Evolutionary conservation across 352 stramenopile species (phyloP).

Genomic region (Albugo candida): DNA sequence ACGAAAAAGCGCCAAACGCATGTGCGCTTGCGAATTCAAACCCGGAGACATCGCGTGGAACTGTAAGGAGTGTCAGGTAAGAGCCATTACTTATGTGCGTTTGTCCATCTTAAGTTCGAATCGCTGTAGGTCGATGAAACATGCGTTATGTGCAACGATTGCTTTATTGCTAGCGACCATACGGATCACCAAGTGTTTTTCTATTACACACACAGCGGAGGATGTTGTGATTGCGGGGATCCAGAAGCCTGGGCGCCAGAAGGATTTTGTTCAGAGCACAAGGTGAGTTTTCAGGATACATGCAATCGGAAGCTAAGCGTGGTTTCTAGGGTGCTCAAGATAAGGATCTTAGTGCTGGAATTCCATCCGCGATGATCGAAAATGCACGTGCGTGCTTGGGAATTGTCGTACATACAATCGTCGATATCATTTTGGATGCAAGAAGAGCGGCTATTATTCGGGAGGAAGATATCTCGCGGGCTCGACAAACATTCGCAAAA

Average conservation of each 20-base stretch:
- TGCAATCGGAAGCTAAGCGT: neutral
- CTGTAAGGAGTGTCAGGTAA: conserved; percentile 77
- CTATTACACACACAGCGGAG: conserved; percentile 87
- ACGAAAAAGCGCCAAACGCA: conserved; percentile 29
- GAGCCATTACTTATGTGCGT: conserved; percentile 7
- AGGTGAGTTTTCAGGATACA: conserved; percentile 15
- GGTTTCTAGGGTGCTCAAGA: conserved; percentile 46
- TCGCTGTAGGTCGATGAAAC: conserved; percentile 81
- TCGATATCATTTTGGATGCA: conserved; percentile 41
- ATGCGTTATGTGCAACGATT: conserved; percentile 96
- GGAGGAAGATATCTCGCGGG: conserved; percentile 23
- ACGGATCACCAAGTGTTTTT: conserved; percentile 88
- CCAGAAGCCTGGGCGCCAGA: conserved; percentile 88
- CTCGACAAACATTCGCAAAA: conserved; percentile 22
- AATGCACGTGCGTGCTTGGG: conserved; percentile 38
- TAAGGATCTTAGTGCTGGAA: conserved; percentile 31
- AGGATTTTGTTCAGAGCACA: conserved; percentile 90
- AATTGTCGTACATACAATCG: conserved; percentile 46
- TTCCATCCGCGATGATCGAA: conserved; percentile 28
- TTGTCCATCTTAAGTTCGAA: conserved; percentile 9
- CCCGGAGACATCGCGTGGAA: conserved; percentile 95
- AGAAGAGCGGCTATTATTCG: conserved; percentile 32
- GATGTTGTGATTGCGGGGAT: conserved; percentile 97
- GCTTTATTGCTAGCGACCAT: conserved; percentile 90
- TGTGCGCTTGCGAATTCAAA: conserved; percentile 88